Base-by-base conservation (phyloP, 305 asterid species). In the Fraxinus ornus region DNA sequence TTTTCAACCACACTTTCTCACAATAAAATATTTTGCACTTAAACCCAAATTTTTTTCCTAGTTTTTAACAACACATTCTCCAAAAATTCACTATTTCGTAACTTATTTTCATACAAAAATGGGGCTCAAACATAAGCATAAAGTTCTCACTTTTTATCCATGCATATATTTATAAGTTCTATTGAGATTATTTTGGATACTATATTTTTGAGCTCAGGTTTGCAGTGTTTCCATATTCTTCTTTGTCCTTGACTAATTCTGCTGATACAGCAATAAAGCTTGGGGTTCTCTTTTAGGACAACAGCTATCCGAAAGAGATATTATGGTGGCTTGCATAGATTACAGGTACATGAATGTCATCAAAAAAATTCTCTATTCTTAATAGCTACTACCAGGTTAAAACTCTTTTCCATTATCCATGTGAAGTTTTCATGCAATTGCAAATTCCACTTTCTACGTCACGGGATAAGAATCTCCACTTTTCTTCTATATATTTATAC, bases 201-300 rank as follows among this genome's bases (percentile, higher is more conserved):
- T 1, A n/a, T 71, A 13, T 13, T 60, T 5, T 7, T 49, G 32
- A 79, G 57, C 24, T 71, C 37, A 36, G 41, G 75, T 57, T 32
- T 49, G 41, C 62, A 73, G 32, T 13, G 9, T 19, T 19, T 62
- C 76, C 22, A 81, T 44, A 15, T 83, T 79, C 75, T 68, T 35
- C 19, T 39, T 68, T 32, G 76, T 79, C 70, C 76, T 15, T 39
- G 49, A 64, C 75, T 60, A 73, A 74, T 75, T 82, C 82, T 66
- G 52, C 26, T 82, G 62, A 52, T 86, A 73, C 97, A 96, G 99
- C 39, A 94, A 96, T 86, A 94, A 94, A 91, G 99, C 99, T 52
- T 96, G 99, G 98, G 99, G 99, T 86, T 93, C 97, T 84, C 98
- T 96, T 87, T 86, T 96, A 81, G 99, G 98, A 77, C 90, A 87